Evolutionary conservation across 2,329 filamentous ascomycete species (phyloP).

Genomic region (Lojkania enalia): DNA sequence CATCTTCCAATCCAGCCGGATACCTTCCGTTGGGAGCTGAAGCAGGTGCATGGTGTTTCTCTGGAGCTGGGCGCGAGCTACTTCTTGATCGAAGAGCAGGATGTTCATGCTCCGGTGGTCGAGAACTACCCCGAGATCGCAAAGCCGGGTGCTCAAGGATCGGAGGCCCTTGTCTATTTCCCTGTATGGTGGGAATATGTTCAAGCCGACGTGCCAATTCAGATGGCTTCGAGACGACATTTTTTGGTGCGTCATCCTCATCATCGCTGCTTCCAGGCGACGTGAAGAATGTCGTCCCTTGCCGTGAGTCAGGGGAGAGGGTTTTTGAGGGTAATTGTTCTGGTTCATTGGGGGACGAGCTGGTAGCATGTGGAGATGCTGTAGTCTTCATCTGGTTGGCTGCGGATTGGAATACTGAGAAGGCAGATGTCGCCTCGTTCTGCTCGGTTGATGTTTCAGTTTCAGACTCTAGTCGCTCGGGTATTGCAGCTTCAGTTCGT

Average conservation of each 20-base stretch:
- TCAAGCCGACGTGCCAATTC: conserved; percentile 37
- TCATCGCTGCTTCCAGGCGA: conserved; percentile 38
- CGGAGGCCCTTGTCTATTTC: conserved; percentile 37
- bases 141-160: conserved; percentile 43
- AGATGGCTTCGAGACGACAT: conserved; percentile 13
- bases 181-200: conserved; percentile 32
- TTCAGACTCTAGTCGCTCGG: conserved; percentile 31
- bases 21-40: conserved; percentile 7
- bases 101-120: conserved; percentile 18
- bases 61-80: conserved; percentile 5
- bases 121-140: conserved; percentile 35
- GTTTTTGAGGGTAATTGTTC: conserved; percentile 12
- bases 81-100: conserved; percentile 18
- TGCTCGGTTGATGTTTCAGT: conserved; percentile 29
- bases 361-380: conserved; percentile 19
- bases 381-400: conserved; percentile 48
- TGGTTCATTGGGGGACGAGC: conserved; percentile 15
- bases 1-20: conserved; percentile 15
- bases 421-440: conserved; percentile 39
- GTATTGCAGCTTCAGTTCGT: conserved; percentile 27
- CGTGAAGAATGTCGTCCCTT: conserved; percentile 33
- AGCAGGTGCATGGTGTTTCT: conserved; percentile 6
- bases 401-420: conserved; percentile 53
- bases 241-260: conserved; percentile 28
- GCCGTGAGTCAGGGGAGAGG: conserved; percentile 21